Evolutionary conservation across 768 basidiomycete species (phyloP).

Genomic region (Cystobasidium ongulense): DNA sequence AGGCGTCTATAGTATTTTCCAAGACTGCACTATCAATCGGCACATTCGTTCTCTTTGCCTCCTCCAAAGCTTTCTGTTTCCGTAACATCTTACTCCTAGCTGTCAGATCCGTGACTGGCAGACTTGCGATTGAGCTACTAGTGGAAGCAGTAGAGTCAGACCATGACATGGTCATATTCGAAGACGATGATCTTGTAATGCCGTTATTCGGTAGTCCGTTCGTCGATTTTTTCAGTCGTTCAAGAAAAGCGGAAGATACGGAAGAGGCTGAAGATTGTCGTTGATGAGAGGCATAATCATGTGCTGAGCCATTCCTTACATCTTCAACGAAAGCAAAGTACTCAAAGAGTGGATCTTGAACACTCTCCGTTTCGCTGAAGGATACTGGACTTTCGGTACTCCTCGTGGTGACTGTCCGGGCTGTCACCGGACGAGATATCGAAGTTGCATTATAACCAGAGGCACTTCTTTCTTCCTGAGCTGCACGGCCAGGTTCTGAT

Average conservation of each 20-base stretch:
- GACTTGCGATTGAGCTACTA: background rate
- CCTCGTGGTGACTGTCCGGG: background rate
- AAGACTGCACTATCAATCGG: background rate
- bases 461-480: background rate
- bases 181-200: background rate
- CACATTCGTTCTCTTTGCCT: background rate
- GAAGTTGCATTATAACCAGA: background rate
- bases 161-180: constrained; percentile 4
- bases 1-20: background rate
- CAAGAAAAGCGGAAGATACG: background rate
- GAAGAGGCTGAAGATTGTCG: background rate
- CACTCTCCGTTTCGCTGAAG: background rate
- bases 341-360: background rate
- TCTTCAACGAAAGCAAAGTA: background rate
- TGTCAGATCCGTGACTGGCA: background rate
- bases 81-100: background rate
- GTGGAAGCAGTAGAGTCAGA: constrained; percentile 19
- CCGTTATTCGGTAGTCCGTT: background rate
- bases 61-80: background rate
- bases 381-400: background rate
- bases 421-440: background rate
- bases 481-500: background rate
- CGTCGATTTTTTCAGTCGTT: background rate
- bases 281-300: background rate
- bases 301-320: background rate